Evolutionary conservation across 331 rosid genomes (phyloP).

Genomic region (Malus hybrid): DNA sequence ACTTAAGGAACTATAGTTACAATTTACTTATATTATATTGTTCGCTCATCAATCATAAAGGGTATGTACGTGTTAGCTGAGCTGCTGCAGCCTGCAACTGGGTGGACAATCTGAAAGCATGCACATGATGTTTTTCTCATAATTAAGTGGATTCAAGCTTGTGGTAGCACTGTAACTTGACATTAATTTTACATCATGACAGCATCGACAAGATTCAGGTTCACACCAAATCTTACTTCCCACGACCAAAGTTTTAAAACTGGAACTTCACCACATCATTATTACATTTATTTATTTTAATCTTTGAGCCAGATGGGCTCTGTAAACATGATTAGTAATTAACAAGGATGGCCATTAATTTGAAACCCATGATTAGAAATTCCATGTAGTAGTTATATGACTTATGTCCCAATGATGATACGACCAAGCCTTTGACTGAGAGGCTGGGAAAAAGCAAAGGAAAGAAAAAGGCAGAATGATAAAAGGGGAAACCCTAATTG

Average conservation of each 20-base stretch:
- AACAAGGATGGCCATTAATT: slow-evolving; percentile 10
- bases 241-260: not conserved
- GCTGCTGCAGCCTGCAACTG: not conserved
- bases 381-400: slow-evolving; percentile 43
- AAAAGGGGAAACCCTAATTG: slow-evolving; percentile 32
- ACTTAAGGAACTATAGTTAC: too few relatives aligned
- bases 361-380: slow-evolving; percentile 29
- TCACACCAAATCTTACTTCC: not conserved
- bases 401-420: slow-evolving; percentile 39
- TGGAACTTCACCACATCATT: not conserved
- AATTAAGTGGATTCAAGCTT: not conserved
- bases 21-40: too few relatives aligned
- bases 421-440: slow-evolving; percentile 44
- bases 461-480: slow-evolving; percentile 23
- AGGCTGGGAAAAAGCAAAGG: slow-evolving; percentile 14
- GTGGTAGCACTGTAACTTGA: not conserved
- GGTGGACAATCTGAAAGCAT: too few relatives aligned
- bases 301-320: slow-evolving; percentile 6
- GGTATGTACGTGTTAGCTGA: not conserved
- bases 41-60: not conserved
- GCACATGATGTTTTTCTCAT: too few relatives aligned
- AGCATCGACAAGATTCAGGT: not conserved
- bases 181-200: not conserved
- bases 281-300: not conserved
- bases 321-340: slow-evolving; percentile 27